Percentiles rank a stretch among this genome's conserved stretches.
Conservation (phyloP, 75 land plant genomes). For the Adiantum capillusveneris region DNA sequence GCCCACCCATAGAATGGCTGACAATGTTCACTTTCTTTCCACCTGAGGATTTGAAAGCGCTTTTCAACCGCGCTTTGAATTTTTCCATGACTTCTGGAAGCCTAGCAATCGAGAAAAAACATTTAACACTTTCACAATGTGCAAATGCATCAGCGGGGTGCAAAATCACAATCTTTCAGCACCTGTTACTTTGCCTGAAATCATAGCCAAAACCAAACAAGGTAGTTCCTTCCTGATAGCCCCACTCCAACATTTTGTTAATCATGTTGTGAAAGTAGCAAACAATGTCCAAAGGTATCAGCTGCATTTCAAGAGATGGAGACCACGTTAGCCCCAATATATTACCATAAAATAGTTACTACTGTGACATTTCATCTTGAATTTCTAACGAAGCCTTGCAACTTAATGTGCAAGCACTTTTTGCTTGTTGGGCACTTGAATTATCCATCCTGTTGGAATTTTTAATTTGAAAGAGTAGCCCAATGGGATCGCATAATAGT, state of each 20-base stretch:
- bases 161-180: neutral
- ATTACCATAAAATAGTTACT: too few species aligned
- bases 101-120: slow-evolving; percentile 28
- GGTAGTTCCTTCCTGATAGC: slow-evolving; percentile 85
- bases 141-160: neutral
- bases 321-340: neutral
- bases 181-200: slow-evolving; percentile 99
- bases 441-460: too few species aligned
- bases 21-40: slow-evolving; percentile 85
- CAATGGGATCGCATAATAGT: too few species aligned
- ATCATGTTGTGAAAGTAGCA: slow-evolving; percentile 96
- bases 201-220: slow-evolving; percentile 99
- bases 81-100: slow-evolving; percentile 68
- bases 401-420: too few species aligned
- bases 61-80: slow-evolving; percentile 57
- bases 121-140: neutral
- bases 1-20: slow-evolving; percentile 97
- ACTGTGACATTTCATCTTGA: too few species aligned
- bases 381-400: too few species aligned
- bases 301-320: slow-evolving; percentile 14
- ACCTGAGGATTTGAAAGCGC: slow-evolving; percentile 59
- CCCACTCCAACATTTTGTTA: slow-evolving; percentile 75
- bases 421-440: too few species aligned
- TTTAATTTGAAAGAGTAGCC: too few species aligned
- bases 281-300: slow-evolving; percentile 40